These are phyloP conservation scores for Rubroboletus satanas DNA, from an alignment of 768 basidiomycete species.

Conservation along the genomic window DNA sequence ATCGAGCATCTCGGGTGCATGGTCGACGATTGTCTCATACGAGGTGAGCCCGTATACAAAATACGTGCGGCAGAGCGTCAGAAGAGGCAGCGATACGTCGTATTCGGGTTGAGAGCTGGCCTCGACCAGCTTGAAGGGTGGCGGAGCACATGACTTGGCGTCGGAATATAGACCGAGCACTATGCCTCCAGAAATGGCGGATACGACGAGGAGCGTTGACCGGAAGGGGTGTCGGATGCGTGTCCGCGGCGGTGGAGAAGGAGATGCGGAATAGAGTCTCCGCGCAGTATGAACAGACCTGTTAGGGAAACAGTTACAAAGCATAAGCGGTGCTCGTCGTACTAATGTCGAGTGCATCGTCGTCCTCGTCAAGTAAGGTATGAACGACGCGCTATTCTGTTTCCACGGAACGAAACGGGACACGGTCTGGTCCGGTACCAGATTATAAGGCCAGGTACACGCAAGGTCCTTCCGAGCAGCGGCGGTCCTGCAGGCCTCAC, in stretches of 20 bases:
- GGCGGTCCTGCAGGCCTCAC: not conserved
- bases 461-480: constrained; percentile 14
- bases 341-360: constrained; percentile 6
- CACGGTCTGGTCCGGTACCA: not conserved
- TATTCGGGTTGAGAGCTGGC: not conserved
- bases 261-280: constrained; percentile 8
- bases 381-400: not conserved
- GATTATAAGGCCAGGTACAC: not conserved
- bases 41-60: constrained; percentile 81
- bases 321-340: constrained; percentile 7
- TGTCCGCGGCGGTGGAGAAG: not conserved
- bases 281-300: not conserved
- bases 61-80: constrained; percentile 63
- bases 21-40: constrained; percentile 70
- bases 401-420: not conserved
- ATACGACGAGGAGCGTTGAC: constrained; percentile 13
- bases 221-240: constrained; percentile 8
- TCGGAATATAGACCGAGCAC: constrained; percentile 22
- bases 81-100: constrained; percentile 24
- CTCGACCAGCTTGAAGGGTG: constrained; percentile 15
- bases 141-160: constrained; percentile 23
- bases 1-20: constrained; percentile 63
- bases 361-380: not conserved
- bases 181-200: constrained; percentile 18
- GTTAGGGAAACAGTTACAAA: not conserved